Base-by-base conservation (phyloP, 495 filamentous ascomycete genomes). In the Neurospora sp. region DNA sequence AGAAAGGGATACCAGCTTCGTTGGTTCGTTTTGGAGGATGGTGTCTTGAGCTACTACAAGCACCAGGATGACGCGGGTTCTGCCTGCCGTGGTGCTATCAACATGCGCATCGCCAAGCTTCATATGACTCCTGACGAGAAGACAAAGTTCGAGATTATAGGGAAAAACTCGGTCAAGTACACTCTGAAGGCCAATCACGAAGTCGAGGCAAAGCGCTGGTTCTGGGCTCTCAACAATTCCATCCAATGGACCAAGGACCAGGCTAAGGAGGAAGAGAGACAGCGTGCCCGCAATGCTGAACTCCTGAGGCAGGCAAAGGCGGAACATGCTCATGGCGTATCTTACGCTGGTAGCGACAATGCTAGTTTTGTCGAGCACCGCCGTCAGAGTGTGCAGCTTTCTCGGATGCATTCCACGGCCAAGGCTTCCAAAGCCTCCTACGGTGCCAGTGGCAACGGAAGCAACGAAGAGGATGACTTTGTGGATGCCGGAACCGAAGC, bases 231-330 rank as follows among this genome's bases (percentile, higher is more conserved):
- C 71, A 99, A 98, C 82, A 99, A 99, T 81, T 94, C 96, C 38
- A 99, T 99, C 70, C 96, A 98, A 80, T 98, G 93, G 91, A 89
- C 93, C 71, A 99, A 98, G 80, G 96, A 99, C 78, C 96, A 98
- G 81, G 94, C 93, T 8, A 94, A 91, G 75, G 91, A 94, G 79
- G 94, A 97, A 76, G 93, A 97, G 73, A 87, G 83, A 70, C 88
- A 92, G 71, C 90, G 90, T 42, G 87, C 87, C 38, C 90, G 88
- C 41, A 91, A 92, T 78, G 90, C 90, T 1, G 93, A 96, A 77
- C 84, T 90, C 27, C 80, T 98, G 59, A 89, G 90, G 75, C 89
- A 94, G 78, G 92, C 93, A 27, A 77, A 85, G 77, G 77, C 80
- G 72, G 81, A 81, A 40, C 78, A 80, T 44, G 71, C 77, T 35